Base-by-base conservation (phyloP, 2,329 filamentous ascomycete species). In the Aaosphaeria pasadenensis region DNA sequence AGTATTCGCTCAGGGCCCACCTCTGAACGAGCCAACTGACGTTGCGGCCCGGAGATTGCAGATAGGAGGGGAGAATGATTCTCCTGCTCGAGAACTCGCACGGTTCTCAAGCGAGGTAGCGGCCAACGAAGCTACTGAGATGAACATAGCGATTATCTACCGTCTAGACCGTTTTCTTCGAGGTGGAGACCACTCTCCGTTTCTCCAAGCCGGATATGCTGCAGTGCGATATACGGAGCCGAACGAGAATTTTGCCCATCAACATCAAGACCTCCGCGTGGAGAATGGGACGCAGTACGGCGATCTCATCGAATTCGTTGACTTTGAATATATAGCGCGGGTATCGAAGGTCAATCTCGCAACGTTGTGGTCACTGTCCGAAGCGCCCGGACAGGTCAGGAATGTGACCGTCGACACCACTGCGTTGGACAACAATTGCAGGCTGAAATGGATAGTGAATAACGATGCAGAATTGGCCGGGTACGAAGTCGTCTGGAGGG, bases 221-320 rank as follows among this genome's bases (percentile, higher is more conserved):
- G 78, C 77, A 0, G 73, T 77, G 11, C 73, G 81, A 2, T 82
- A 80, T 70, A 82, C 79, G 0, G 81, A 84, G 65, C 78, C 80
- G 0, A 73, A 77, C 46, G 81, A 84, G 65, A 71, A 83, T 58
- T 83, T 76, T 58, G 70, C 64, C 4, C 81, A 83, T 57, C 80
- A 83, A 63, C 80, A 83, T 54, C 80, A 83, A 63, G 73, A 83
- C 50, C 55, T 77, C 1, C 71, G 78, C 1, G 69, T 77, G 9
- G 69, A 74, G 42, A 72, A 77, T 43, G 78, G 77, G 1, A 74
- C 71, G 28, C 75, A 79, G 48, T 83, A 79, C 53, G 81, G 80
- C 29, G 81, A 84, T 47, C 55, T 82, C 4, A 63, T 75, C 6
- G 75, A 82, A 47, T 83, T 81, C 53, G 76, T 79, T n/a, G 81